A percentile compares a stretch with the other conserved stretches of the same genome.
Conservation (phyloP, 176 grass and related monocot species). For the Zizania latifolia region DNA sequence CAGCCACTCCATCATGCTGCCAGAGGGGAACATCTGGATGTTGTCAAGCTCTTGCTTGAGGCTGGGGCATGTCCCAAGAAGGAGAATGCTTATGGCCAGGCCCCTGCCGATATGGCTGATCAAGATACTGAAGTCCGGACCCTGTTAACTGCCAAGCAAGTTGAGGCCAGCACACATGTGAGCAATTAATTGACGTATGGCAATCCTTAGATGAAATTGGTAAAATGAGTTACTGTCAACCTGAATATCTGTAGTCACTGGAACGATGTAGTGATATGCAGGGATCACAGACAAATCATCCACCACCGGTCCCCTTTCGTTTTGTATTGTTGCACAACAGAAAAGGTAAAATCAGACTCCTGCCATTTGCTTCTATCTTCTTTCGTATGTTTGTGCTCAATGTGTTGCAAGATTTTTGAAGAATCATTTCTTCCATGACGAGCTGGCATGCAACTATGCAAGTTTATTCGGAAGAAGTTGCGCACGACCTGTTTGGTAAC, state of each 20-base stretch:
- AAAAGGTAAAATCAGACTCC: neutral
- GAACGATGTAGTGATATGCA: neutral
- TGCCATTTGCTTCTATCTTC: neutral
- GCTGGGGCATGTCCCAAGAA: constrained; percentile 72
- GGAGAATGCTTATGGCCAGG: constrained; percentile 70
- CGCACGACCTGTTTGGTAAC: too few species aligned
- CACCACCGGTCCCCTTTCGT: neutral
- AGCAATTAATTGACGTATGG: neutral
- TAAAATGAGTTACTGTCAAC: neutral
- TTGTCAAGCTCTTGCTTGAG: constrained; percentile 63
- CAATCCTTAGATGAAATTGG: constrained; percentile 6
- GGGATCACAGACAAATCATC: neutral
- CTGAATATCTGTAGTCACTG: neutral
- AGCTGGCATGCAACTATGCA: too few species aligned
- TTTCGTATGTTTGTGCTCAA: neutral
- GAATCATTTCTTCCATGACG: neutral
- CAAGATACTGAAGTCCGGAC: constrained; percentile 57
- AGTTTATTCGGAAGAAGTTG: too few species aligned
- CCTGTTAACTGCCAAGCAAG: constrained; percentile 49
- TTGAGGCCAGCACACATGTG: constrained; percentile 35
- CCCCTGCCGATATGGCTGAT: constrained; percentile 75
- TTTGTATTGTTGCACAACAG: neutral
- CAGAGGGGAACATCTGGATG: constrained; percentile 81
- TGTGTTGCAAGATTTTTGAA: neutral
- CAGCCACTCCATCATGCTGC: constrained; percentile 96